Evolutionary conservation across 202 grass and related monocot genomes (phyloP).

Genomic region (Brachypodium distachyon): DNA sequence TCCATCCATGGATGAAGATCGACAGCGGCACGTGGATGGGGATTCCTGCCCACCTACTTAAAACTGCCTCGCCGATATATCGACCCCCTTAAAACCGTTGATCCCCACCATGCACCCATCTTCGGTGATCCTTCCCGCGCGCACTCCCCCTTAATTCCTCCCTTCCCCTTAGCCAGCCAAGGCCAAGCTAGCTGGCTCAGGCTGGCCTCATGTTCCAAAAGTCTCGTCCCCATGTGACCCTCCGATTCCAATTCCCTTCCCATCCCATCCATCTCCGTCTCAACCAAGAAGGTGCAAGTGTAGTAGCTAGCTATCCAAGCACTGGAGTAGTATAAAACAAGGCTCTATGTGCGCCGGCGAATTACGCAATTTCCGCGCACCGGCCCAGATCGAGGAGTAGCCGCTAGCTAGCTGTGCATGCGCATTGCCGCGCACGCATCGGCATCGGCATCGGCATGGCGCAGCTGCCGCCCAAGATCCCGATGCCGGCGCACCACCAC

Average conservation of each 20-base stretch:
- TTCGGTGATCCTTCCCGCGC: neutral
- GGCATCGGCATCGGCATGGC: conserved; percentile 35
- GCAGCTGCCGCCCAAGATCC: conserved; percentile 71
- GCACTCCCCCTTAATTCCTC: too few relatives aligned
- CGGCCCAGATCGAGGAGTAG: neutral
- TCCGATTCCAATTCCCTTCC: conserved; percentile 28
- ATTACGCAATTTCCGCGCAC: neutral
- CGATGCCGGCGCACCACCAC: conserved; percentile 32
- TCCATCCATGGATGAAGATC: neutral
- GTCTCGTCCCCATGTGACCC: conserved; percentile 58
- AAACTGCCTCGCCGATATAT: conserved; percentile 19
- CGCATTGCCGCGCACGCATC: conserved; percentile 3
- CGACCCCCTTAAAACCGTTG: conserved; percentile 26
- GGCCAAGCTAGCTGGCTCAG: conserved; percentile 46
- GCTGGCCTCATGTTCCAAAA: conserved; percentile 76
- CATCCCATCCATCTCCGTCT: neutral
- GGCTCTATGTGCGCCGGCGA: conserved; percentile 16
- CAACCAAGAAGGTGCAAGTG: neutral
- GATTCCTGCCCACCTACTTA: conserved; percentile 30
- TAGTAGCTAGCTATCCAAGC: neutral
- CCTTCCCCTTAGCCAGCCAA: too few relatives aligned
- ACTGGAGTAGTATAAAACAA: conserved; percentile 40
- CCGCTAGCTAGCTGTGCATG: neutral
- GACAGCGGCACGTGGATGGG: conserved; percentile 52
- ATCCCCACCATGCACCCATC: conserved; percentile 17